Evolutionary conservation across 257 asterid species (phyloP).

Genomic region (Salvia splendens): DNA sequence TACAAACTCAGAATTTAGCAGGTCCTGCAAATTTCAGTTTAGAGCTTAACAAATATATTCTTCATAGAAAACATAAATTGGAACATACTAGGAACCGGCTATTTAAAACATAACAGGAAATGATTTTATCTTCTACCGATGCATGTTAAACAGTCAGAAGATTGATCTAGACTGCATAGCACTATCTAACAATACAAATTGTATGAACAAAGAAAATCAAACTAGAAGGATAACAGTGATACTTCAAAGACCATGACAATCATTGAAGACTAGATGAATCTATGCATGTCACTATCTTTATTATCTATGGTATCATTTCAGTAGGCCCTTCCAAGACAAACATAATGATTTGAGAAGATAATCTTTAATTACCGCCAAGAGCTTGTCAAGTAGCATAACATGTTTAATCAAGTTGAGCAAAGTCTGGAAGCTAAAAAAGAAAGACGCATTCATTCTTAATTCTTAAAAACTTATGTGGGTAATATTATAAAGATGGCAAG

Average conservation of each 20-base stretch:
- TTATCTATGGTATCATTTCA: neutral
- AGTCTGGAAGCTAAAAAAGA: constrained; percentile 11
- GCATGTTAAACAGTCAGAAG: constrained; percentile 21
- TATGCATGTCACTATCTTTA: constrained; percentile 13
- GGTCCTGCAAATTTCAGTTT: constrained; percentile 57
- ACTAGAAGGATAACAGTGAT: constrained; percentile 16
- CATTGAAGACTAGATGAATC: constrained; percentile 8
- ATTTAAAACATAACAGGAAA: constrained; percentile 23
- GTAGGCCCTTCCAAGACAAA: constrained; percentile 20
- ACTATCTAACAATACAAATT: constrained; percentile 6
- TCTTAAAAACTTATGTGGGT: constrained; percentile 18
- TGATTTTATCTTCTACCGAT: constrained; percentile 17
- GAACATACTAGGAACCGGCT: constrained; percentile 18
- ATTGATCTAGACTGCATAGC: constrained; percentile 15
- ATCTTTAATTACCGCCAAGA: constrained; percentile 19
- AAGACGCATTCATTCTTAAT: constrained; percentile 5
- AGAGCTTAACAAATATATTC: neutral
- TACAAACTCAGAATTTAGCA: constrained; percentile 44
- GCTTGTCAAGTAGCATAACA: constrained; percentile 20
- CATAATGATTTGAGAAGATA: constrained; percentile 13
- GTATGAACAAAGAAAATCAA: neutral
- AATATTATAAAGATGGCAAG: constrained; percentile 3
- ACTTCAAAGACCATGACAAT: constrained; percentile 22
- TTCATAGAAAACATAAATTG: constrained; percentile 1
- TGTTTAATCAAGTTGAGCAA: constrained; percentile 24